A percentile compares a stretch with the other conserved stretches of the same genome.
phyloP scores from a whole-genome alignment of 495 filamentous ascomycete genomes.

The Paragyromitra xinjiangensis region DNA sequence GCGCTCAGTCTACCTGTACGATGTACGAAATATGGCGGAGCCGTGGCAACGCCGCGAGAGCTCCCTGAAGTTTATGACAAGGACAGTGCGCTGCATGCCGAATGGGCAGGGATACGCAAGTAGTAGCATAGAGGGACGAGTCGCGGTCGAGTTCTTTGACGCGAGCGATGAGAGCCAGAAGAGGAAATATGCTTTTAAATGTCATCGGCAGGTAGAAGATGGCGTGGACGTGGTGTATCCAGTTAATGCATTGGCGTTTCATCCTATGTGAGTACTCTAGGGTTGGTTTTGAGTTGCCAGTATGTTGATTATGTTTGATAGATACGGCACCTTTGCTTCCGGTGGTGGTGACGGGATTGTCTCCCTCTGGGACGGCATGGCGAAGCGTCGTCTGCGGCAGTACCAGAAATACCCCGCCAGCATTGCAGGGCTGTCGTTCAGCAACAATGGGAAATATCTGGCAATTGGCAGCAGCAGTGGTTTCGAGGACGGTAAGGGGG shows the following conservation, averaged over 20 bases:
- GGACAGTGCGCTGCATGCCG: conserved; percentile 95
- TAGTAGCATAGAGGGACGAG: conserved; percentile 87
- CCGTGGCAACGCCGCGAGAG: conserved; percentile 93
- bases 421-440: conserved; percentile 80
- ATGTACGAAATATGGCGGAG: conserved; percentile 74
- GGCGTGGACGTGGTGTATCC: conserved; percentile 90
- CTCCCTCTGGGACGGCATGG: conserved; percentile 92
- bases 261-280: conserved; percentile 66
- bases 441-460: conserved; percentile 78
- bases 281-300: not conserved
- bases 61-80: conserved; percentile 92
- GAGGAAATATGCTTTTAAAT: conserved; percentile 98
- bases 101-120: conserved; percentile 91
- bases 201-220: conserved; percentile 80
- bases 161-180: conserved; percentile 82
- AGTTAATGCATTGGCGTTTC: conserved; percentile 92
- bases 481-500: conserved; percentile 90
- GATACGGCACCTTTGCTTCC: conserved; percentile 86
- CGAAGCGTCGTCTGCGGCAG: conserved; percentile 87
- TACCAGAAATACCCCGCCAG: conserved; percentile 84
- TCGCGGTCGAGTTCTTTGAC: conserved; percentile 98
- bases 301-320: conserved; percentile 3
- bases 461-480: conserved; percentile 87
- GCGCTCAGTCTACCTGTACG: conserved; percentile 89
- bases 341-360: conserved; percentile 94